Evolutionary conservation across 2,329 filamentous ascomycete species (phyloP).

Genomic region (Periconia macrospinosa): DNA sequence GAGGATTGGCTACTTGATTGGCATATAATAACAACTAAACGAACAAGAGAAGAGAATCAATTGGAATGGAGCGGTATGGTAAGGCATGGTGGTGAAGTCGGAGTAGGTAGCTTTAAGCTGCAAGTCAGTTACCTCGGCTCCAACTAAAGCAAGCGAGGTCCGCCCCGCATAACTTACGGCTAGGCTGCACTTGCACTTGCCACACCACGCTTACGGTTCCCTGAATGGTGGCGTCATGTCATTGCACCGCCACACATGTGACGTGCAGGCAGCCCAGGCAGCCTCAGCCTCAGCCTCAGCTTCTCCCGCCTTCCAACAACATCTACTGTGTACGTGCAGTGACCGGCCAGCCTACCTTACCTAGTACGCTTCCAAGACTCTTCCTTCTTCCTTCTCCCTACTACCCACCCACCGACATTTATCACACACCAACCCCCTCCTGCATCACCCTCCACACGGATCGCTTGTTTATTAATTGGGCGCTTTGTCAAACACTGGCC

Average conservation of each 20-base stretch:
- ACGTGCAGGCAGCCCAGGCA: background rate
- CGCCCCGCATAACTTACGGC: no score
- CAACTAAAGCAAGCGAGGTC: background rate
- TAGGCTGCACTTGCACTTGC: no score
- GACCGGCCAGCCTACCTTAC: background rate
- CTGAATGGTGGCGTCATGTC: no score
- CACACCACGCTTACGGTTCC: slow-evolving; percentile 6
- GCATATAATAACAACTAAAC: background rate
- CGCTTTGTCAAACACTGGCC: background rate
- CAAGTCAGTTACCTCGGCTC: background rate
- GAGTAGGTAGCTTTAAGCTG: background rate
- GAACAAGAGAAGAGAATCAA: background rate
- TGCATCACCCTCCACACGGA: no score
- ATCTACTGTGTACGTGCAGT: slow-evolving; percentile 7
- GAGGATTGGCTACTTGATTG: background rate
- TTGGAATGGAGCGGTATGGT: background rate
- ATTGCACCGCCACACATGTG: slow-evolving; percentile 2
- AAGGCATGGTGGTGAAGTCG: background rate
- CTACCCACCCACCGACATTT: slow-evolving; percentile 1
- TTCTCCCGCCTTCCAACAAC: slow-evolving; percentile 34
- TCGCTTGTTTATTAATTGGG: background rate
- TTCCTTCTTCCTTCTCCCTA: background rate
- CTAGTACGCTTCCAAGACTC: background rate
- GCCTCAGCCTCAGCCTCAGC: no score
- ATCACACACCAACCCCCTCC: slow-evolving; percentile 2